Base-by-base conservation (phyloP, 2,329 filamentous ascomycete genomes). In the Trichoderma arundinaceum region DNA sequence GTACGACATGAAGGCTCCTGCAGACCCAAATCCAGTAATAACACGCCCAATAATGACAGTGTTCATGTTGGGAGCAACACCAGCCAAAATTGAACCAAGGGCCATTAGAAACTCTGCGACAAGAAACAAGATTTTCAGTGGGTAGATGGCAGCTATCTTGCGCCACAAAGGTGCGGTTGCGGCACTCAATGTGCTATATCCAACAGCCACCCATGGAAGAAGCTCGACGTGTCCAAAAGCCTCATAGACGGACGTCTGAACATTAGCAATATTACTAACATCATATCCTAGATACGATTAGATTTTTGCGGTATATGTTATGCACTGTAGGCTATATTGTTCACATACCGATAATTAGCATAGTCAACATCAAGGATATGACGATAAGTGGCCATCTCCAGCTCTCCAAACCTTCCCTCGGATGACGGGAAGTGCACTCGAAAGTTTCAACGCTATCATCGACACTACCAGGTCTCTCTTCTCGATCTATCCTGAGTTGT, bases 231-330 rank as follows among this genome's bases (percentile, higher is more conserved):
- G 70, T 5, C 75, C 75, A 51, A 79, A 78, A 22, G 82, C 83
- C 60, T 83, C 77, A 72, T 88, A 88, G 56, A 88, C 82, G 3
- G 83, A 84, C 8, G 77, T 77, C 72, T 87, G 88, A 54, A 85
- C 83, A 68, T 87, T 83, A 7, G 84, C 82, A 17, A 82, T 79
- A 63, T 82, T 80, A 67, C 77, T 78, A 7, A 79, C 73, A 66
- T 80, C 78, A 69, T 80, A 81, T 17, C 78, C 79, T 79, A 38
- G 32, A n/a, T 22, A 38, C 12, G 15, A 19, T 49, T 3, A 49
- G 22, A 22, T 49, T 15, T 15, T 28, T 28, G 22, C 22, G 22
- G 22, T 28, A 28, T 28, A 28, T 28, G 22, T 28, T 28, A 28
- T 28, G n/a, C 6, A 32, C 13, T 49, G 46, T 22, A 48, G 46